Conservation (phyloP, 768 basidiomycete species). For the Scleroderma bovista region DNA sequence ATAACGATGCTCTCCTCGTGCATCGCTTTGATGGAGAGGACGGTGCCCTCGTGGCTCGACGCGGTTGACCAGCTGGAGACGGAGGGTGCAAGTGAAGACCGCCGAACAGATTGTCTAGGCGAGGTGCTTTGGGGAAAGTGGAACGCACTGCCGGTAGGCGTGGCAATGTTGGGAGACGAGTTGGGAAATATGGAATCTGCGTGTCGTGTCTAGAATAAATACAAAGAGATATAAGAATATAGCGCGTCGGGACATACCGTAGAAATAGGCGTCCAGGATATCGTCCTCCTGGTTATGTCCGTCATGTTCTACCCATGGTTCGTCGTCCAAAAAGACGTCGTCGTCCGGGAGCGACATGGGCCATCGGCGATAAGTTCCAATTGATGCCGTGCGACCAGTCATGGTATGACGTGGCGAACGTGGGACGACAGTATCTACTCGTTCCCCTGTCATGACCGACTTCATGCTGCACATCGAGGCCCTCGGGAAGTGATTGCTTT, state of each 20-base stretch:
- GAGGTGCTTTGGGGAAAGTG: background rate
- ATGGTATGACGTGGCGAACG: constrained; percentile 32
- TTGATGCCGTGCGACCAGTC: no score
- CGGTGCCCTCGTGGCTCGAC: constrained; percentile 17
- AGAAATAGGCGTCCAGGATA: constrained; percentile 38
- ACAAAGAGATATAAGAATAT: background rate
- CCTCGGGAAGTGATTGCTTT: constrained; percentile 15
- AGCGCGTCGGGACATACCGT: constrained; percentile 22
- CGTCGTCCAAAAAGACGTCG: constrained; percentile 16
- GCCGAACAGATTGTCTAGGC: constrained; percentile 11
- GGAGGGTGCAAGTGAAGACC: constrained; percentile 26
- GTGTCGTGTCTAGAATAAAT: background rate
- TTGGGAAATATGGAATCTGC: constrained; percentile 19
- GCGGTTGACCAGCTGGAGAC: constrained; percentile 36
- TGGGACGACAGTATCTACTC: constrained; percentile 50
- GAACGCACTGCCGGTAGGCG: constrained; percentile 12
- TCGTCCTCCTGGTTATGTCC: constrained; percentile 31
- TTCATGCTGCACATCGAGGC: constrained; percentile 50
- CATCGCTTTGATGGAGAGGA: constrained; percentile 58
- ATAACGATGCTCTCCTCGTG: constrained; percentile 58
- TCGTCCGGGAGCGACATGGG: constrained; percentile 12
- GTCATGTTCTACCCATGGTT: constrained; percentile 20
- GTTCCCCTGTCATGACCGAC: constrained; percentile 51
- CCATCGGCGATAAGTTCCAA: constrained; percentile 6
- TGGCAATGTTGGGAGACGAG: constrained; percentile 14